Evolutionary conservation across 2,329 filamentous ascomycete species (phyloP).

Genomic region (Cryphonectria naterciae): DNA sequence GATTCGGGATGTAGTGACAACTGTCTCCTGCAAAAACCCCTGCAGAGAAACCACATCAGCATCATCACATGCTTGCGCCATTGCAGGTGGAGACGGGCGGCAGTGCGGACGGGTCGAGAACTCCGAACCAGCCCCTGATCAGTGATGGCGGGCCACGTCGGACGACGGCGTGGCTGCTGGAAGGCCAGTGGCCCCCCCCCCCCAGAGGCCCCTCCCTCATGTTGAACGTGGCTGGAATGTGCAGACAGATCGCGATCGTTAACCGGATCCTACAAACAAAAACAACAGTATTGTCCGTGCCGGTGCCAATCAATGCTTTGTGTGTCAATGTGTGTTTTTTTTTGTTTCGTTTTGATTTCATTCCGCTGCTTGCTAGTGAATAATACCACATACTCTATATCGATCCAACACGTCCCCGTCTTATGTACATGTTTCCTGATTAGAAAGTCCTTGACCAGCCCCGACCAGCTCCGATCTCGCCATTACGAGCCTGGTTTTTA

Average conservation of each 20-base stretch:
- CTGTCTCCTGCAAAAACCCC: neutral
- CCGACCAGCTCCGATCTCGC: neutral
- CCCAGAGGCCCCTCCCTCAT: neutral
- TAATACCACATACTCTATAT: slow-evolving; percentile 7
- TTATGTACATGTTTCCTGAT: slow-evolving; percentile 15
- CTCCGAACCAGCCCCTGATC: neutral
- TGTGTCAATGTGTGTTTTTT: neutral
- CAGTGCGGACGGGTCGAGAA: neutral
- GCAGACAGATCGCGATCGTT: neutral
- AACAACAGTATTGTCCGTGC: neutral
- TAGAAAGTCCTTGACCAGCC: neutral
- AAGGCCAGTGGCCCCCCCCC: neutral
- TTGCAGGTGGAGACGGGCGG: neutral
- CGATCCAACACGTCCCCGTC: neutral
- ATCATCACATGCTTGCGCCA: neutral
- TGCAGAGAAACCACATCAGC: neutral
- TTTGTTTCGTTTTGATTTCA: neutral
- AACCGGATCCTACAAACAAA: neutral
- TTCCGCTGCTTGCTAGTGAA: slow-evolving; percentile 3
- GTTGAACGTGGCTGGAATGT: slow-evolving; percentile 1
- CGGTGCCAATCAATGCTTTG: neutral
- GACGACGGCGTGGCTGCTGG: neutral
- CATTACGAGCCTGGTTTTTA: no score
- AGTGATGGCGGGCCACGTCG: neutral
- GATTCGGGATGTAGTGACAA: neutral